These are phyloP conservation scores for Lecanosticta acicola DNA, from an alignment of 2,329 filamentous ascomycete species.

Conservation along the genomic window DNA sequence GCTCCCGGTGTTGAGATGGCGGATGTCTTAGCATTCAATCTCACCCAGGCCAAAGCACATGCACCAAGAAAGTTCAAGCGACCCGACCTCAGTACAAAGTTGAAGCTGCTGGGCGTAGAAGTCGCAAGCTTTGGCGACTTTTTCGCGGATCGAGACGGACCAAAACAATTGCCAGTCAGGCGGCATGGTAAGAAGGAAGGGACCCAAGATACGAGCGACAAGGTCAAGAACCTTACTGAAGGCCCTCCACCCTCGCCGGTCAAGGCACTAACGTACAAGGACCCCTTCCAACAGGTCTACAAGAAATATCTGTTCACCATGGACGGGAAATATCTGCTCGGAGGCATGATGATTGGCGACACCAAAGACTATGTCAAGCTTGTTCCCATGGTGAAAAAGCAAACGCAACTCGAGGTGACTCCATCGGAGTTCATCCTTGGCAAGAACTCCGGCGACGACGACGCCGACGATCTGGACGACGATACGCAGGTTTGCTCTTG, in stretches of 20 bases:
- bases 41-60: slow-evolving; percentile 74
- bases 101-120: slow-evolving; percentile 84
- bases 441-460: slow-evolving; percentile 67
- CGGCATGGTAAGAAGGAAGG: slow-evolving; percentile 44
- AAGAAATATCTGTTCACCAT: slow-evolving; percentile 90
- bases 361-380: slow-evolving; percentile 86
- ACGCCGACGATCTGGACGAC: slow-evolving; percentile 71
- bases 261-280: slow-evolving; percentile 80
- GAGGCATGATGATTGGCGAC: slow-evolving; percentile 97
- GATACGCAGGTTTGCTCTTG: slow-evolving; percentile 89
- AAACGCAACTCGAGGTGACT: slow-evolving; percentile 70
- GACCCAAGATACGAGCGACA: slow-evolving; percentile 34
- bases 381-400: slow-evolving; percentile 78
- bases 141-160: slow-evolving; percentile 82
- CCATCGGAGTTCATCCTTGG: slow-evolving; percentile 81
- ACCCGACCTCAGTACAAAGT: slow-evolving; percentile 83
- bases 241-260: slow-evolving; percentile 57
- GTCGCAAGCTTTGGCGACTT: slow-evolving; percentile 93
- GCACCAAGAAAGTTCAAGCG: slow-evolving; percentile 65
- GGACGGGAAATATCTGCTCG: slow-evolving; percentile 83
- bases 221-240: slow-evolving; percentile 50
- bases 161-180: slow-evolving; percentile 63
- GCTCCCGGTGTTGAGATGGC: slow-evolving; percentile 90
- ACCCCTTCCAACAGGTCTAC: slow-evolving; percentile 82
- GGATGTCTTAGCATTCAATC: slow-evolving; percentile 82